These are phyloP conservation scores for Dipteronia sinensis DNA, from an alignment of 345 rosid species.

Conservation along the genomic window DNA sequence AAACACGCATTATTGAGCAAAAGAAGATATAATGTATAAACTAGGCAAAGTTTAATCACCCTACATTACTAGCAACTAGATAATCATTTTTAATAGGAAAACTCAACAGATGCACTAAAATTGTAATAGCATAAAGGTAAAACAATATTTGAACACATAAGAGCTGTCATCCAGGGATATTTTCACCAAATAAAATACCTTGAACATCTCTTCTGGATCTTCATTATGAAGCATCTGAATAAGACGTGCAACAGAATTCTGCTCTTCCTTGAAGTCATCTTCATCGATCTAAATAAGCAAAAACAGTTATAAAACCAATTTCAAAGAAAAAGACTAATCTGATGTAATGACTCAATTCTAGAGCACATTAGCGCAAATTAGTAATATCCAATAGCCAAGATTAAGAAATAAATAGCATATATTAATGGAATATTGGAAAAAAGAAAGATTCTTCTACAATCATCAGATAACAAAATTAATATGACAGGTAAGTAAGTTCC, in stretches of 20 bases:
- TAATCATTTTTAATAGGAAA: not conserved
- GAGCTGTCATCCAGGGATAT: not conserved
- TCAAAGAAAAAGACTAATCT: slow-evolving; percentile 5
- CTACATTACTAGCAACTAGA: not conserved
- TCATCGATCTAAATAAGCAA: slow-evolving; percentile 65
- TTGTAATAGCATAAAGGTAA: slow-evolving; percentile 5
- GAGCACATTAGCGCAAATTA: not conserved
- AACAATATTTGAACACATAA: not conserved
- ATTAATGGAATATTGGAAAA: not conserved
- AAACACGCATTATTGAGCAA: not conserved
- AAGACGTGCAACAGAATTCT: slow-evolving; percentile 94
- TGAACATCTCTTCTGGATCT: slow-evolving; percentile 93
- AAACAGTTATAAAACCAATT: slow-evolving; percentile 11
- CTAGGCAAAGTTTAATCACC: not conserved
- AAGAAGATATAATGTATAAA: not conserved
- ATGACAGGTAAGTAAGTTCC: slow-evolving; percentile 19
- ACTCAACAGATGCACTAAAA: slow-evolving; percentile 6
- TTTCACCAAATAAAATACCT: slow-evolving; percentile 52
- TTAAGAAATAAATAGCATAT: not conserved
- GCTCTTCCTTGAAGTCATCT: slow-evolving; percentile 97
- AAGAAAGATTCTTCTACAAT: not conserved
- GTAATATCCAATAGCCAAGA: not conserved
- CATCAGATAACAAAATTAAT: slow-evolving; percentile 14
- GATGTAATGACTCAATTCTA: not conserved
- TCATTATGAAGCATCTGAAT: slow-evolving; percentile 89